Evolutionary conservation across 2,329 filamentous ascomycete genomes (phyloP).

Genomic region (Clonostachys chloroleuca): DNA sequence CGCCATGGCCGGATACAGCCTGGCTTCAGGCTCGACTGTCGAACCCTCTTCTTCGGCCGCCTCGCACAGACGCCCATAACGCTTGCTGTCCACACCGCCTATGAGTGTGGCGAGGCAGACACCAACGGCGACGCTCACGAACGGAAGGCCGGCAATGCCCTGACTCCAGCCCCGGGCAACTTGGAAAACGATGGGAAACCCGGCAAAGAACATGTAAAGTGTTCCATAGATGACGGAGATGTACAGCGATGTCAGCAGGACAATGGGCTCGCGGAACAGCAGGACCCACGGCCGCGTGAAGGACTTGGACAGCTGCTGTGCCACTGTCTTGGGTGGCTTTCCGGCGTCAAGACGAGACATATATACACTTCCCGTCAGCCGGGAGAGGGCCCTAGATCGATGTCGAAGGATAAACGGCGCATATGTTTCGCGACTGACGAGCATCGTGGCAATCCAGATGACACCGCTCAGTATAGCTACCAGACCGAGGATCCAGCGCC

Average conservation of each 20-base stretch:
- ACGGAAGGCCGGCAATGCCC: slow-evolving; percentile 76
- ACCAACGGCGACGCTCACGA: slow-evolving; percentile 67
- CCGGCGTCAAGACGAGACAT: slow-evolving; percentile 19
- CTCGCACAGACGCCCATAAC: slow-evolving; percentile 56
- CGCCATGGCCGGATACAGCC: slow-evolving; percentile 69
- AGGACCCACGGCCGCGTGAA: slow-evolving; percentile 73
- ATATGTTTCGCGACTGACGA: slow-evolving; percentile 49
- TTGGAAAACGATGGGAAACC: slow-evolving; percentile 78
- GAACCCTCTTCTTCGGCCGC: slow-evolving; percentile 20
- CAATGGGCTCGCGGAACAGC: slow-evolving; percentile 80
- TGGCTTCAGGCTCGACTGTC: slow-evolving; percentile 74
- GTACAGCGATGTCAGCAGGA: slow-evolving; percentile 73
- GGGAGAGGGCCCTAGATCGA: slow-evolving; percentile 38
- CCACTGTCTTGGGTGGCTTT: too few relatives aligned
- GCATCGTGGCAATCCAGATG: slow-evolving; percentile 40
- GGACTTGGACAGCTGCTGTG: slow-evolving; percentile 22
- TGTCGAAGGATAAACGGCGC: slow-evolving; percentile 42
- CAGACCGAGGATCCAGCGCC: slow-evolving; percentile 56
- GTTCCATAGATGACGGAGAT: slow-evolving; percentile 83
- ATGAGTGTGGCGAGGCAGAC: slow-evolving; percentile 57
- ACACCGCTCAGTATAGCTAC: slow-evolving; percentile 49
- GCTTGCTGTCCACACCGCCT: slow-evolving; percentile 60
- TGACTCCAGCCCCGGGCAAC: slow-evolving; percentile 71
- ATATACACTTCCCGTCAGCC: slow-evolving; percentile 44
- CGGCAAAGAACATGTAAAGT: slow-evolving; percentile 87